Conservation (phyloP, 1,284 basidiomycete genomes). For the Ceratobasidium sp. region DNA sequence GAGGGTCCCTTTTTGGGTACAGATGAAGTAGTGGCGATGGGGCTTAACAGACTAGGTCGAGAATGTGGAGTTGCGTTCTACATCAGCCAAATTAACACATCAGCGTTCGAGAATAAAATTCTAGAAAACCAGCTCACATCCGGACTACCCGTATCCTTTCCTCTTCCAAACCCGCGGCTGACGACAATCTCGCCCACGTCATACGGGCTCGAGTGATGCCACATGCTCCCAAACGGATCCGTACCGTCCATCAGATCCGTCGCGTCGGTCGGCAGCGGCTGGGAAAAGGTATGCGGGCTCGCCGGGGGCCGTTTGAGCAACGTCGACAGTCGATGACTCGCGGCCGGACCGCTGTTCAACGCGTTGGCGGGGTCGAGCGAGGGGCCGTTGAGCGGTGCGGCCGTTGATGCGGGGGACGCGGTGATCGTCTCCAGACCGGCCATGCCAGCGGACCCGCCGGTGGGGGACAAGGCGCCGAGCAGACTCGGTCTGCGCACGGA, state of each 20-base stretch:
- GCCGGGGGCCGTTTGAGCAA: conserved; percentile 43
- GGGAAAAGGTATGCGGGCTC: conserved; percentile 41
- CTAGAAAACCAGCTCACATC: conserved; percentile 26
- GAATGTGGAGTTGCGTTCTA: conserved; percentile 18
- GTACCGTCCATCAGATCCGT: conserved; percentile 48
- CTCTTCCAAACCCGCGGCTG: conserved; percentile 24
- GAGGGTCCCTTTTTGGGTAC: conserved; percentile 38
- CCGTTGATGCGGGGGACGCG: conserved; percentile 40
- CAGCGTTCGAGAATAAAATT: background rate
- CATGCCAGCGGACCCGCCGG: conserved; percentile 39
- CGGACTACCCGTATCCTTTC: conserved; percentile 26
- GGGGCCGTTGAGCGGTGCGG: conserved; percentile 36
- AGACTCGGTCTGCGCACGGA: conserved; percentile 29
- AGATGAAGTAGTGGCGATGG: conserved; percentile 15
- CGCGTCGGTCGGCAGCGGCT: conserved; percentile 41
- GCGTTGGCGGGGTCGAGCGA: conserved; percentile 35
- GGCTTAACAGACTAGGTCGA: conserved; percentile 29
- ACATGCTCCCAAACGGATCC: conserved; percentile 48
- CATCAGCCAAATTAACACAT: background rate
- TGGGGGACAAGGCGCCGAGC: conserved; percentile 11
- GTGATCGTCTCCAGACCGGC: conserved; percentile 44
- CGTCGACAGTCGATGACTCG: conserved; percentile 36
- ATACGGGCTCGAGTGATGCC: conserved; percentile 51
- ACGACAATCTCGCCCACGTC: conserved; percentile 45
- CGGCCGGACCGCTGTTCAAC: conserved; percentile 39